Percentiles rank a stretch among this genome's conserved stretches.
Evolutionary conservation across 2,329 filamentous ascomycete species (phyloP).

Genomic region (Colletotrichum sp.): DNA sequence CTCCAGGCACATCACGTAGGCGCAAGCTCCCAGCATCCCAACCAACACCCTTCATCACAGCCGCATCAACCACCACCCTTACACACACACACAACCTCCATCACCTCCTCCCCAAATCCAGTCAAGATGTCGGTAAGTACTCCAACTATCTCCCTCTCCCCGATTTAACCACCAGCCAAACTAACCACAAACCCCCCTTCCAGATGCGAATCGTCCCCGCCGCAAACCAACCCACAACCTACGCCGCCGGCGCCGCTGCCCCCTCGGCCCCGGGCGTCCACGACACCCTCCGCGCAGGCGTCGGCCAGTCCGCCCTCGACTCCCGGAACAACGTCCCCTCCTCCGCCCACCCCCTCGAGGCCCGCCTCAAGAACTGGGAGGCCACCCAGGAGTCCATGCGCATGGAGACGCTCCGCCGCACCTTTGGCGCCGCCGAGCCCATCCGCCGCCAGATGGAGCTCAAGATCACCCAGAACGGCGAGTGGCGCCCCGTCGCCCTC

Average conservation of each 20-base stretch:
- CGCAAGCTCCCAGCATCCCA: slow-evolving; percentile 17
- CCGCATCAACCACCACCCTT: not conserved
- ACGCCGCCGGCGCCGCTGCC: slow-evolving; percentile 72
- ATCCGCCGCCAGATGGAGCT: slow-evolving; percentile 94
- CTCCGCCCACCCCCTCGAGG: slow-evolving; percentile 83
- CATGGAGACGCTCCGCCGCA: slow-evolving; percentile 85
- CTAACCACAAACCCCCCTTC: not conserved
- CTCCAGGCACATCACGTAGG: slow-evolving; percentile 24
- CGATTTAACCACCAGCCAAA: too few species aligned
- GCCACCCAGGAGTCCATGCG: slow-evolving; percentile 85
- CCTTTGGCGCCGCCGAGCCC: slow-evolving; percentile 92
- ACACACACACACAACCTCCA: not conserved
- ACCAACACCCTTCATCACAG: not conserved
- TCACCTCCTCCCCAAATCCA: not conserved
- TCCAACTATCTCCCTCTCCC: not conserved
- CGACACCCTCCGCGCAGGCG: slow-evolving; percentile 88
- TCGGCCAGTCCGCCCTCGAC: slow-evolving; percentile 66
- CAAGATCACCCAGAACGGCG: slow-evolving; percentile 80
- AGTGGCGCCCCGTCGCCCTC: slow-evolving; percentile 79
- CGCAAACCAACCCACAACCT: slow-evolving; percentile 67
- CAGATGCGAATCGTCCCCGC: slow-evolving; percentile 84
- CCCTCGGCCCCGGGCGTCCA: slow-evolving; percentile 93
- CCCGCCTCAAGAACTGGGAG: slow-evolving; percentile 89
- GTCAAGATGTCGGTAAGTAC: slow-evolving; percentile 53
- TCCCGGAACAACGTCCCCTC: slow-evolving; percentile 45